Percentiles rank a stretch among this genome's conserved stretches.
phyloP scores from a whole-genome alignment of 441 rosid species.

The Daphne laureola region DNA sequence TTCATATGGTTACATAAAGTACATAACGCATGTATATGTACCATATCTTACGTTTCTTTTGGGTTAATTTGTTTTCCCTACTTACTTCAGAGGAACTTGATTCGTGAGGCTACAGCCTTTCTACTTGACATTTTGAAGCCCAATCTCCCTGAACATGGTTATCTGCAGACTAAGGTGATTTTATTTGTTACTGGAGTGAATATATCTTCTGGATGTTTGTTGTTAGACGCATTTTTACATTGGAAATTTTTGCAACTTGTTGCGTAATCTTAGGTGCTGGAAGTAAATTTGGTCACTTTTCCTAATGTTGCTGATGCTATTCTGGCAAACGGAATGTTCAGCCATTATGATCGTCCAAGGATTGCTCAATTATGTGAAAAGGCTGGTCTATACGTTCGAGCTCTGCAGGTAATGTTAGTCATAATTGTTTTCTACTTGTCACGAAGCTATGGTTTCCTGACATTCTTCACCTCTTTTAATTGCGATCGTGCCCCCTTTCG shows the following conservation, averaged over 20 bases:
- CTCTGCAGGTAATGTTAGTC: conserved; percentile 42
- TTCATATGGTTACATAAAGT: neutral
- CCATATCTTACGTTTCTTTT: conserved; percentile 6
- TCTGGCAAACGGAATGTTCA: conserved; percentile 95
- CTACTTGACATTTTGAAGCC: conserved; percentile 95
- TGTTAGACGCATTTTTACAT: too few relatives aligned
- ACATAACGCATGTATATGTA: too few relatives aligned
- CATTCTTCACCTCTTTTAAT: neutral
- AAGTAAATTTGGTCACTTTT: conserved; percentile 93
- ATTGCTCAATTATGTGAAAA: conserved; percentile 95
- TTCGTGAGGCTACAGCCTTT: conserved; percentile 97
- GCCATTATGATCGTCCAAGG: conserved; percentile 92
- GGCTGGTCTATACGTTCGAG: conserved; percentile 73
- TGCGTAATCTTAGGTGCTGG: conserved; percentile 48
- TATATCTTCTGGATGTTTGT: too few relatives aligned
- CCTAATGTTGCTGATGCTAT: conserved; percentile 99
- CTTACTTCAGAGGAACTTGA: conserved; percentile 70
- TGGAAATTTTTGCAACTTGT: too few relatives aligned
- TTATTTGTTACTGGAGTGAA: conserved; percentile 3
- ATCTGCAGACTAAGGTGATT: conserved; percentile 82
- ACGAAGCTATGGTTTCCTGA: neutral
- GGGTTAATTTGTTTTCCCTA: neutral
- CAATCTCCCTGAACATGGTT: conserved; percentile 83
- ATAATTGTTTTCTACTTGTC: neutral
- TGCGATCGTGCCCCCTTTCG: conserved; percentile 15